phyloP scores from a whole-genome alignment of 257 asterid genomes.

The Nicotiana paniculata region DNA sequence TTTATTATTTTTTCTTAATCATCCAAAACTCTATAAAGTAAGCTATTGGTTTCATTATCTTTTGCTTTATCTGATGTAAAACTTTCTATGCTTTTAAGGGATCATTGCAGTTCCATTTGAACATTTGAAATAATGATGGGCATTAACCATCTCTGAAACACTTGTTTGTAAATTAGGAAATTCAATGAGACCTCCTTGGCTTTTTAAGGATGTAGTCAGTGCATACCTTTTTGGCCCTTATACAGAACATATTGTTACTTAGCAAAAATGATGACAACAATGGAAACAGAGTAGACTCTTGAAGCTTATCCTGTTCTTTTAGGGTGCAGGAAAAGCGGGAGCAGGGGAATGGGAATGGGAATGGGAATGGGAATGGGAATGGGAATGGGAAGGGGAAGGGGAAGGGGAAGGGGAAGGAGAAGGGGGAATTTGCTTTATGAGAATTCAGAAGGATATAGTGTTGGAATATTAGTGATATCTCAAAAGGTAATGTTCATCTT shows the following conservation, averaged over 20 bases:
- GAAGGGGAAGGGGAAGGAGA: not conserved
- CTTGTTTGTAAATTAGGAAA: not conserved
- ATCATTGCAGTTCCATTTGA: not conserved
- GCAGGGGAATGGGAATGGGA: not conserved
- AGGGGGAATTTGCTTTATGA: not conserved
- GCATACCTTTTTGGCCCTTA: not conserved
- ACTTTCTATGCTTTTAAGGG: not conserved
- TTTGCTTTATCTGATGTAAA: not conserved
- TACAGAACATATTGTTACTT: not conserved
- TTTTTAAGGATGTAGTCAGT: not conserved
- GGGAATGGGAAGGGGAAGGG: not conserved
- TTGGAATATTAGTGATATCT: no score
- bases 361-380: not conserved
- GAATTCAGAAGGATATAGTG: not conserved
- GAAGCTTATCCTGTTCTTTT: not conserved
- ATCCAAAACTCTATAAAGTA: not conserved
- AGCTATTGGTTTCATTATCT: not conserved
- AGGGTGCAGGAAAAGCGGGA: not conserved
- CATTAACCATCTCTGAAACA: not conserved
- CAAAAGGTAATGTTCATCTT: no score
- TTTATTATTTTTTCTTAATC: no score
- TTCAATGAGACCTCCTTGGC: not conserved
- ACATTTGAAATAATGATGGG: not conserved
- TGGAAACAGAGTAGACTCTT: not conserved
- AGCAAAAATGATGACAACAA: not conserved